Conservation (phyloP, 2,329 filamentous ascomycete genomes). For the Pestalotiopsis sp. region DNA sequence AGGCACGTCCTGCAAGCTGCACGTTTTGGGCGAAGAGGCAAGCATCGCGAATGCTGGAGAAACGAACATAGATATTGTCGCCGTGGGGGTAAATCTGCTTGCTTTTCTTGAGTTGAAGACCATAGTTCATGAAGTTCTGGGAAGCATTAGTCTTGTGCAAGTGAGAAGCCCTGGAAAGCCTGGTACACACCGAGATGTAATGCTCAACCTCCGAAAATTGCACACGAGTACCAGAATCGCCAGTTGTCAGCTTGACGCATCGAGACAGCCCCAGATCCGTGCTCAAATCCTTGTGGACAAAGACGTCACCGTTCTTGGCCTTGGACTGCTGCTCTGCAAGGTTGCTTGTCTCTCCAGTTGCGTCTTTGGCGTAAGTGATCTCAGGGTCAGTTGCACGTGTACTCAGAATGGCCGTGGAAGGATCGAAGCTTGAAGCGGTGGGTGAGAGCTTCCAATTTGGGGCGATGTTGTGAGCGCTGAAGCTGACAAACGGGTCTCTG, state of each 20-base stretch:
- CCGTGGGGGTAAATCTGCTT: slow-evolving; percentile 36
- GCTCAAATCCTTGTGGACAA: slow-evolving; percentile 36
- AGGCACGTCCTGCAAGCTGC: slow-evolving; percentile 43
- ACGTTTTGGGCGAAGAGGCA: slow-evolving; percentile 50
- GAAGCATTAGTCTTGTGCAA: background rate
- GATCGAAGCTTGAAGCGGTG: slow-evolving; percentile 58
- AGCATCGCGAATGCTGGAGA: slow-evolving; percentile 63
- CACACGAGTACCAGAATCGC: slow-evolving; percentile 30
- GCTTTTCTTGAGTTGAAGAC: slow-evolving; percentile 36
- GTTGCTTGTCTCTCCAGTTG: background rate
- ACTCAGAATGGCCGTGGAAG: slow-evolving; percentile 2
- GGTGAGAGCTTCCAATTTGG: slow-evolving; percentile 58
- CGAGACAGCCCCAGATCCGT: slow-evolving; percentile 47
- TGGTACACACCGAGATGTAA: slow-evolving; percentile 46
- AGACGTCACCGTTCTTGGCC: background rate
- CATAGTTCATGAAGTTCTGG: slow-evolving; percentile 41
- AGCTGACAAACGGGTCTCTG: slow-evolving; percentile 58
- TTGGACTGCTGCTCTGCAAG: background rate
- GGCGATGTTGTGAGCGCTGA: slow-evolving; percentile 31
- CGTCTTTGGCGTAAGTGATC: background rate
- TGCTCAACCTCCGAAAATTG: slow-evolving; percentile 39
- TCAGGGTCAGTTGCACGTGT: background rate
- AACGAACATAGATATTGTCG: slow-evolving; percentile 54
- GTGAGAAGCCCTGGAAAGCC: too few relatives aligned
- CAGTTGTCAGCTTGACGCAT: slow-evolving; percentile 40